Evolutionary conservation across 176 grass and related monocot genomes (phyloP).

Genomic region (Metroxylon sagu): DNA sequence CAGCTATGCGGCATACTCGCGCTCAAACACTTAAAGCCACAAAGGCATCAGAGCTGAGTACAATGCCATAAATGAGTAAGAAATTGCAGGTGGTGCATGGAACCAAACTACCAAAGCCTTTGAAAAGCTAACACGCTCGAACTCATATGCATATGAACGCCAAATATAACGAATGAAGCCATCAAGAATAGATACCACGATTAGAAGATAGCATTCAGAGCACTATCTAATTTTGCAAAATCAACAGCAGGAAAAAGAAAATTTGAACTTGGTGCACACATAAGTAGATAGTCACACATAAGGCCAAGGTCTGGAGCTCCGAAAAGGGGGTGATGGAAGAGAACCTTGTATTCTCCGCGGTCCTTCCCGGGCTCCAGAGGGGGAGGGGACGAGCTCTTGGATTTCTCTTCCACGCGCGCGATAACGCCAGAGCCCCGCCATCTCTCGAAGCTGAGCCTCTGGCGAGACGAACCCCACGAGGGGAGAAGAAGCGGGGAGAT

Average conservation of each 20-base stretch:
- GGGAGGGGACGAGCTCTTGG: constrained; percentile 18
- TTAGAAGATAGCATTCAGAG: too few species aligned
- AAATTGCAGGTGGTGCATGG: too few species aligned
- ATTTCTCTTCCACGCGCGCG: constrained; percentile 32
- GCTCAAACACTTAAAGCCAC: too few species aligned
- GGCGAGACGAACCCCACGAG: not conserved
- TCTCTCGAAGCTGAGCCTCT: constrained; percentile 11
- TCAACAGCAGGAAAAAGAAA: not conserved
- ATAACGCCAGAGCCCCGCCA: constrained; percentile 21
- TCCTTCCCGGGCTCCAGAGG: constrained; percentile 10
- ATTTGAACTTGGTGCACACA: not conserved
- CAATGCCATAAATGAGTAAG: too few species aligned
- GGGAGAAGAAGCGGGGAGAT: not conserved
- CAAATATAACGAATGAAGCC: too few species aligned
- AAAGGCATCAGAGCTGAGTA: too few species aligned
- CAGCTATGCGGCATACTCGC: too few species aligned
- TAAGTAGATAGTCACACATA: not conserved
- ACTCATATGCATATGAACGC: too few species aligned
- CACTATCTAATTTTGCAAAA: too few species aligned
- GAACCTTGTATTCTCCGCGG: constrained; percentile 18
- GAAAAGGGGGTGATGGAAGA: not conserved
- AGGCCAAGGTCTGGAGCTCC: not conserved
- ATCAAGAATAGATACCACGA: too few species aligned
- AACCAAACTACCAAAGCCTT: too few species aligned
- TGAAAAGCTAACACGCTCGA: too few species aligned